A percentile compares a stretch with the other conserved stretches of the same genome.
Evolutionary conservation across 2,329 filamentous ascomycete genomes (phyloP).

Genomic region (Tolypocladium endophyticum): DNA sequence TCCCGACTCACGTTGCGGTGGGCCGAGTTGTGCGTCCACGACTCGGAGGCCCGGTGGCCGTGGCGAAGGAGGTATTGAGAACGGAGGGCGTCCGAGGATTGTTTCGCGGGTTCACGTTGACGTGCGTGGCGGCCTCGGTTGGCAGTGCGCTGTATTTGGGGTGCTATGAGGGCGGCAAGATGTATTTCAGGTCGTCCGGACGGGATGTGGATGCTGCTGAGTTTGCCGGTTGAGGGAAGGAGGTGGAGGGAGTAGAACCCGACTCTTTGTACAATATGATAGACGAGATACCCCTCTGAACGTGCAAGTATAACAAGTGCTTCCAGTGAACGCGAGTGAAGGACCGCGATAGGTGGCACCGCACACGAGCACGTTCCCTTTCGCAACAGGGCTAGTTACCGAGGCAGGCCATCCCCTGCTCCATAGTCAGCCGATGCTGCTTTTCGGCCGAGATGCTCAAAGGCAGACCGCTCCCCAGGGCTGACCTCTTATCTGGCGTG

Average conservation of each 20-base stretch:
- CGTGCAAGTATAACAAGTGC: no score
- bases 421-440: neutral
- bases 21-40: neutral
- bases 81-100: slow-evolving; percentile 1
- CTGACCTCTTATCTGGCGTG: no score
- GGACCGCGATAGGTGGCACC: neutral
- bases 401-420: neutral
- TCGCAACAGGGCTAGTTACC: neutral
- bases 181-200: neutral
- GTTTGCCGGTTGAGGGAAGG: neutral
- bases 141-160: slow-evolving; percentile 4
- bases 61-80: neutral
- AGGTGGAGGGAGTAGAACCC: neutral
- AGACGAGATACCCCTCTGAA: neutral
- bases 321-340: neutral
- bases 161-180: slow-evolving; percentile 4
- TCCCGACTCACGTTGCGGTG: neutral
- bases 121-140: neutral
- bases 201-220: neutral
- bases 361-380: no score
- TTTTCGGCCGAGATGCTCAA: neutral
- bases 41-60: neutral
- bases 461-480: no score
- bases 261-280: neutral
- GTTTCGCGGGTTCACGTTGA: slow-evolving; percentile 3